Conservation (phyloP, 139 green algal species). For the Coelastrella sp. region DNA sequence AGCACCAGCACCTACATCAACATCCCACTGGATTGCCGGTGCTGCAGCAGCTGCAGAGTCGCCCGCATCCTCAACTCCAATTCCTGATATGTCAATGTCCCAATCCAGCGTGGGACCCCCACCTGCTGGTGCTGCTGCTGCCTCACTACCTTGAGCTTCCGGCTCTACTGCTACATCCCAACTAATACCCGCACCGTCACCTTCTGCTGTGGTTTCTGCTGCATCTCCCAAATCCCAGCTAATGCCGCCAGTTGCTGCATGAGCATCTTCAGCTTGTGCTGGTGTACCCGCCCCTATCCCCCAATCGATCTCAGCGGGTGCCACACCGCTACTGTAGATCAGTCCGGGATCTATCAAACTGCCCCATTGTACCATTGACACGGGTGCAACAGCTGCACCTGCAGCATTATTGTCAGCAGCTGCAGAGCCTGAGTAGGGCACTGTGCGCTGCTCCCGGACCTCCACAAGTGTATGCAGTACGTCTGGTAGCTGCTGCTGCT, state of each 20-base stretch:
- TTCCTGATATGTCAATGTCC: constrained; percentile 71
- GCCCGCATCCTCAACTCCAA: constrained; percentile 43
- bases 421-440: not conserved
- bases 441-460: constrained; percentile 51
- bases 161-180: constrained; percentile 58
- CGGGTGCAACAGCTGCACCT: not conserved
- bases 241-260: constrained; percentile 14
- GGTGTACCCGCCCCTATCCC: not conserved
- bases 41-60: constrained; percentile 7
- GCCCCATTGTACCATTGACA: constrained; percentile 28
- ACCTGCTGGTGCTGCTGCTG: constrained; percentile 40
- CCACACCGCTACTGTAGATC: not conserved
- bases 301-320: constrained; percentile 9
- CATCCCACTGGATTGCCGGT: constrained; percentile 53
- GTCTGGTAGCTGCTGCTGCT: constrained; percentile 14
- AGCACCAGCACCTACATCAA: constrained; percentile 21
- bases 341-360: not conserved
- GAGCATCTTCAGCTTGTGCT: constrained; percentile 26
- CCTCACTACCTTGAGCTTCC: not conserved
- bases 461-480: constrained; percentile 57
- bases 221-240: constrained; percentile 46
- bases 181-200: constrained; percentile 46
- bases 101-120: constrained; percentile 60
- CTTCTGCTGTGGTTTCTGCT: constrained; percentile 6
- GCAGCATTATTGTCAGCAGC: not conserved